Percentiles rank a stretch among this genome's conserved stretches.
Evolutionary conservation across 345 rosid genomes (phyloP).

Genomic region (Gossypium stocksii): DNA sequence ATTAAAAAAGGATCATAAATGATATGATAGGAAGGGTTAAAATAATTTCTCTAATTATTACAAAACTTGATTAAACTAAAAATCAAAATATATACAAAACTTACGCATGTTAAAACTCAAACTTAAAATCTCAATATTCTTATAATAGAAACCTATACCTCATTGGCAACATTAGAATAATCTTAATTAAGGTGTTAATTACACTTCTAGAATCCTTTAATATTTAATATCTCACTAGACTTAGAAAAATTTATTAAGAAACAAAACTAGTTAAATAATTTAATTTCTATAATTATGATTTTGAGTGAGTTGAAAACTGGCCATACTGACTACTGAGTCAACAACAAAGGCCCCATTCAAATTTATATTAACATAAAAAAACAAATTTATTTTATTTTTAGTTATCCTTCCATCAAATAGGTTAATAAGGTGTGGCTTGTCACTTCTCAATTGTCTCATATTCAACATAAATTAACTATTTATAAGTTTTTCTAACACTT

Average conservation of each 20-base stretch:
- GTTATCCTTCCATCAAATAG: constrained; percentile 13
- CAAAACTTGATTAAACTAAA: rapidly evolving
- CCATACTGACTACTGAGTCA: background rate
- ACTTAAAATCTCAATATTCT: too few relatives aligned
- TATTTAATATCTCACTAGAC: background rate
- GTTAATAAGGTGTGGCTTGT: constrained; percentile 18
- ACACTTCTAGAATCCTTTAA: background rate
- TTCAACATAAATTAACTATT: too few relatives aligned
- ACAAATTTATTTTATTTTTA: background rate
- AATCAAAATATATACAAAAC: too few relatives aligned
- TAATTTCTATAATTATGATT: background rate
- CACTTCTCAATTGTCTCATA: constrained; percentile 12
- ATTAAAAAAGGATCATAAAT: rapidly evolving
- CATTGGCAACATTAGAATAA: background rate
- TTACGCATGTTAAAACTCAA: too few relatives aligned
- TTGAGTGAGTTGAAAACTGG: background rate
- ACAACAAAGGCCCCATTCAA: background rate
- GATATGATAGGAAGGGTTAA: too few relatives aligned
- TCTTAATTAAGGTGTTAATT: background rate
- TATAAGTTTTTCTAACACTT: too few relatives aligned
- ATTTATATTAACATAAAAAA: background rate
- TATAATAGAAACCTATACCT: too few relatives aligned
- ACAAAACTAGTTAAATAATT: background rate
- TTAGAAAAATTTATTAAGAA: background rate
- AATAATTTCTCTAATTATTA: too few relatives aligned